phyloP scores from a whole-genome alignment of 1,284 basidiomycete genomes.

The Dichomitus squalens region DNA sequence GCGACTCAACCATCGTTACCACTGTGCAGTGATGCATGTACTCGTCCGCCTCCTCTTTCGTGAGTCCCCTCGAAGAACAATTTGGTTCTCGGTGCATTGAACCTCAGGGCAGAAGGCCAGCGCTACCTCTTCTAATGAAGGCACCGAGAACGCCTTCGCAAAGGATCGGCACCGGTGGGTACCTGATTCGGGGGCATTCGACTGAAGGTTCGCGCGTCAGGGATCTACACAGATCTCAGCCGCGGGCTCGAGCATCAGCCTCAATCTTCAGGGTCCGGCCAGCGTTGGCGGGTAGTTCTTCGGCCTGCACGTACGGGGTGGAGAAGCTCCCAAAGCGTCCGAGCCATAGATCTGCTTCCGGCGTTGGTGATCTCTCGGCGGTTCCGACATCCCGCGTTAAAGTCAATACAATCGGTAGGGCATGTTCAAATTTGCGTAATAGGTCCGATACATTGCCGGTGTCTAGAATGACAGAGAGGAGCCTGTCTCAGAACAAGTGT shows the following conservation, averaged over 20 bases:
- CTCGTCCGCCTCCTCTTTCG: neutral
- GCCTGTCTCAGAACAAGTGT: neutral
- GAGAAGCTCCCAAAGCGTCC: neutral
- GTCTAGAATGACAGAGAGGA: neutral
- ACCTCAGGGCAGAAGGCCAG: neutral
- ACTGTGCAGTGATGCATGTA: too few relatives aligned
- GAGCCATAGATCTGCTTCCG: neutral
- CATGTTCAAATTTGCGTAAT: neutral
- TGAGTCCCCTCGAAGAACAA: too few relatives aligned
- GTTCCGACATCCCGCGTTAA: too few relatives aligned
- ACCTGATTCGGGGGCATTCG: neutral
- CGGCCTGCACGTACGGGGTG: neutral
- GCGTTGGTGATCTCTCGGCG: neutral
- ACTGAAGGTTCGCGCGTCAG: neutral
- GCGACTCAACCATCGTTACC: too few relatives aligned
- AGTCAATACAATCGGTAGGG: too few relatives aligned
- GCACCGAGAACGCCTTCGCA: neutral
- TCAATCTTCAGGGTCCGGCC: neutral
- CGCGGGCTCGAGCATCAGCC: neutral
- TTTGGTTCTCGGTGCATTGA: neutral
- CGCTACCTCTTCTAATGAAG: neutral
- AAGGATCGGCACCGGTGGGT: neutral
- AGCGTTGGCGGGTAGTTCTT: neutral
- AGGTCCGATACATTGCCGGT: neutral
- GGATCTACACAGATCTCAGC: neutral